Conservation (phyloP, 345 rosid genomes). For the Populus nigra region DNA sequence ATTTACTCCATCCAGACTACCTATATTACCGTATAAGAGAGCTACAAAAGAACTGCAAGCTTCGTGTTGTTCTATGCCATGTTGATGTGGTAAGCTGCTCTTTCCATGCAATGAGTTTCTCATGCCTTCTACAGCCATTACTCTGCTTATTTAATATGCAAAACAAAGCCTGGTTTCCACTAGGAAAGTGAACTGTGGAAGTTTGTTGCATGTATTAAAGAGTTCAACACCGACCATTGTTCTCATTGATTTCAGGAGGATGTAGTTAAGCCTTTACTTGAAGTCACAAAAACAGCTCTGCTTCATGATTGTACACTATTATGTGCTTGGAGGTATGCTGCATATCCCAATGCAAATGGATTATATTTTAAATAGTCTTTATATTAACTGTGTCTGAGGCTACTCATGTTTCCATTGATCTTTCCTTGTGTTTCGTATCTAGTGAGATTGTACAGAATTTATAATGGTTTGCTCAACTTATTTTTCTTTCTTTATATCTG, state of each 20-base stretch:
- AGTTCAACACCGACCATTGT: background rate
- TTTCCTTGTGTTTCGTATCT: background rate
- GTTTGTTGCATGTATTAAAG: background rate
- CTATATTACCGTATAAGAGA: constrained; percentile 89
- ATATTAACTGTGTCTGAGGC: background rate
- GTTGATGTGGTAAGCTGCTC: constrained; percentile 73
- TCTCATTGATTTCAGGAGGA: constrained; percentile 55
- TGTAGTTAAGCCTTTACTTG: constrained; percentile 72
- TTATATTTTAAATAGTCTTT: background rate
- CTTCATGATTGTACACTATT: constrained; percentile 89
- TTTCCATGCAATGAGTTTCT: constrained; percentile 2
- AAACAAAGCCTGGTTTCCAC: background rate
- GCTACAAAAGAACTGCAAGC: constrained; percentile 78
- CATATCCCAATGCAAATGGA: background rate
- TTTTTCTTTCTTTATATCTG: background rate
- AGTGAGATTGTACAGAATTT: background rate
- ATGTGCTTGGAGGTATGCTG: constrained; percentile 77
- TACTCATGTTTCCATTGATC: background rate
- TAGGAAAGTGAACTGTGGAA: background rate
- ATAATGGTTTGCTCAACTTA: background rate
- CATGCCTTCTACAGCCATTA: background rate
- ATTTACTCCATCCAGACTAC: constrained; percentile 88
- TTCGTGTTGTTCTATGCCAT: constrained; percentile 83
- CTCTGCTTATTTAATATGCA: background rate
- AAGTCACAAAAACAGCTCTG: constrained; percentile 73